A percentile compares a stretch with the other conserved stretches of the same genome.
phyloP scores from a whole-genome alignment of 208 protist genomes.

The Acanthamoeba triangularis region DNA sequence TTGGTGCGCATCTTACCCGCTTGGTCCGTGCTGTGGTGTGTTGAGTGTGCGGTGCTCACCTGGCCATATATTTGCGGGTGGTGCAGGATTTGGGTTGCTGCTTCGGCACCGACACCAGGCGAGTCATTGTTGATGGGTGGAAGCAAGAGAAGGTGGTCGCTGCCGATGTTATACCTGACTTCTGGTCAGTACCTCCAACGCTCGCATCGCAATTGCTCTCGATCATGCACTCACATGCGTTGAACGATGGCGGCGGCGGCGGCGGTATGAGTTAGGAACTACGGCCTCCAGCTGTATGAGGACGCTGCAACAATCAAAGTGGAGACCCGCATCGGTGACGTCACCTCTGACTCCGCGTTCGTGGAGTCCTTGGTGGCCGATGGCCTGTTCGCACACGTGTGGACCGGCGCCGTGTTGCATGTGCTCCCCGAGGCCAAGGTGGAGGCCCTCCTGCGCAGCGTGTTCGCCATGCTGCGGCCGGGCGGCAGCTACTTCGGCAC shows the following conservation, averaged over 20 bases:
- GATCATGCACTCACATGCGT: too few species aligned
- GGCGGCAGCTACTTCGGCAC: slow-evolving; percentile 55
- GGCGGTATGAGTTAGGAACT: not conserved
- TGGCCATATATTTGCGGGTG: too few species aligned
- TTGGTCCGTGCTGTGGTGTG: not conserved
- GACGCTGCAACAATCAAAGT: not conserved
- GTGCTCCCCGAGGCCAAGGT: slow-evolving; percentile 32
- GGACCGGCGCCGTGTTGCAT: slow-evolving; percentile 44
- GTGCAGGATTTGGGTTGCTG: slow-evolving; percentile 43
- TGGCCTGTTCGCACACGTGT: slow-evolving; percentile 26
- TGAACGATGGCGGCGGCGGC: too few species aligned
- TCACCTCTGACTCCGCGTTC: not conserved
- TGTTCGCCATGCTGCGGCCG: not conserved
- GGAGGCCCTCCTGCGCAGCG: slow-evolving; percentile 34
- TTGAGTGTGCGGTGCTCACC: not conserved
- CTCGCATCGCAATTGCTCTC: too few species aligned
- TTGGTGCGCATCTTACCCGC: not conserved
- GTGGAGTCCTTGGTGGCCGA: not conserved
- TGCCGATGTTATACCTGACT: slow-evolving; percentile 10
- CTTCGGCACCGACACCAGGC: slow-evolving; percentile 50
- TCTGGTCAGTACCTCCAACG: not conserved
- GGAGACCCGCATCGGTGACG: not conserved
- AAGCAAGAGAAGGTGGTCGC: slow-evolving; percentile 1
- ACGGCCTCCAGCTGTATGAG: slow-evolving; percentile 16
- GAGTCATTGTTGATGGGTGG: slow-evolving; percentile 40